phyloP scores from a whole-genome alignment of 805 yeast genomes.

The Suhomyces sp. region DNA sequence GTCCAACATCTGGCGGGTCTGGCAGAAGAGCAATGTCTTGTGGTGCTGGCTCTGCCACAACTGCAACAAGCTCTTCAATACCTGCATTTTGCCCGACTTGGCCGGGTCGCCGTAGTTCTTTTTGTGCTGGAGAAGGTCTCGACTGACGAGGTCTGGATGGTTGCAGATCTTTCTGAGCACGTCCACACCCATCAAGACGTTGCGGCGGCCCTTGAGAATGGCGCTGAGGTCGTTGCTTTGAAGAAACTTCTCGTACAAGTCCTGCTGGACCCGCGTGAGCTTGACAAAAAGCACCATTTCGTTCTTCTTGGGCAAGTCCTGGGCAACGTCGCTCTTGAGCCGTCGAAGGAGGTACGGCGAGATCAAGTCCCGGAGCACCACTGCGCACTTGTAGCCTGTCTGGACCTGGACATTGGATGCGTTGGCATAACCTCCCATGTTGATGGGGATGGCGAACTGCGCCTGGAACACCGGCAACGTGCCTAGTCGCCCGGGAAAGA shows the following conservation, averaged over 20 bases:
- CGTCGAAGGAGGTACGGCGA: conserved; percentile 86
- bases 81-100: conserved; percentile 88
- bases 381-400: conserved; percentile 94
- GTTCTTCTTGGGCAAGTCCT: conserved; percentile 86
- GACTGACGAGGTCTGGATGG: conserved; percentile 81
- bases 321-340: conserved; percentile 90
- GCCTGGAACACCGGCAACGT: conserved; percentile 92
- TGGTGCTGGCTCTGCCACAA: conserved; percentile 78
- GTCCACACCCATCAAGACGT: conserved; percentile 87
- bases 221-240: conserved; percentile 72
- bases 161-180: conserved; percentile 88
- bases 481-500: conserved; percentile 91
- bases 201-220: conserved; percentile 70
- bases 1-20: conserved; percentile 90
- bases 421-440: conserved; percentile 97
- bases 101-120: conserved; percentile 53
- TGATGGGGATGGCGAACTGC: conserved; percentile 90
- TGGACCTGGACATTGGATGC: conserved; percentile 95
- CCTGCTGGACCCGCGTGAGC: conserved; percentile 71
- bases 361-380: conserved; percentile 78
- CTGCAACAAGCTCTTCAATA: conserved; percentile 67
- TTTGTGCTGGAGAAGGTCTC: conserved; percentile 35
- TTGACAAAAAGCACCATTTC: conserved; percentile 94
- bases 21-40: conserved; percentile 82
- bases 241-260: conserved; percentile 69